phyloP scores from a whole-genome alignment of 2,329 filamentous ascomycete genomes.

The Ascochyta fabae region DNA sequence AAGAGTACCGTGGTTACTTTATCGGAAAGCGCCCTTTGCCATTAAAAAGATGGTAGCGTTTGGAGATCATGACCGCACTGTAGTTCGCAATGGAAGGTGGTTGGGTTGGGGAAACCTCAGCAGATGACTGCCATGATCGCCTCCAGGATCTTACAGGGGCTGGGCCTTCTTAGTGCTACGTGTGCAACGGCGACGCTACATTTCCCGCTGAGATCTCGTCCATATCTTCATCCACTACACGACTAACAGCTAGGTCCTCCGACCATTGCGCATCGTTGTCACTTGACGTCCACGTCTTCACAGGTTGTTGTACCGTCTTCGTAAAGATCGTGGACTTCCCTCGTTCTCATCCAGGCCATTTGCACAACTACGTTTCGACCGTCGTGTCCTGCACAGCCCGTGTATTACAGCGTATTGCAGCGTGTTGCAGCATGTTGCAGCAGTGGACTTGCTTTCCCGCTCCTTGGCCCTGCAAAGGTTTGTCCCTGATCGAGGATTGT shows the following conservation, averaged over 20 bases:
- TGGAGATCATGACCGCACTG: neutral
- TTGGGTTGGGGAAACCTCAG: neutral
- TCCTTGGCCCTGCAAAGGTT: neutral
- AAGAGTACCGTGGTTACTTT: neutral
- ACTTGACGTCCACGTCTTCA: neutral
- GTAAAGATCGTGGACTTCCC: neutral
- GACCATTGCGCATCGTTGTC: neutral
- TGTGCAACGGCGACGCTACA: neutral
- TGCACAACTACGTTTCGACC: neutral
- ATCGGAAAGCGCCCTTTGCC: neutral
- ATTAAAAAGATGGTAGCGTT: neutral
- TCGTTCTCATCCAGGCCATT: neutral
- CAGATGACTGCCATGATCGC: neutral
- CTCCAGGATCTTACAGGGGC: neutral
- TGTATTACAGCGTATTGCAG: neutral
- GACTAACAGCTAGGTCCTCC: neutral
- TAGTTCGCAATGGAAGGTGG: neutral
- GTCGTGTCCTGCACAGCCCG: neutral
- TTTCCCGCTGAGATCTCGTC: neutral
- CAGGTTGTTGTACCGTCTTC: neutral
- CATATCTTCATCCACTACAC: neutral
- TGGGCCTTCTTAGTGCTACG: neutral
- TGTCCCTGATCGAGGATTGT: no score
- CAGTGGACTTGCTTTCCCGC: neutral
- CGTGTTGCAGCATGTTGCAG: neutral